Evolutionary conservation across 257 asterid genomes (phyloP).

Genomic region (Gentiana straminea): DNA sequence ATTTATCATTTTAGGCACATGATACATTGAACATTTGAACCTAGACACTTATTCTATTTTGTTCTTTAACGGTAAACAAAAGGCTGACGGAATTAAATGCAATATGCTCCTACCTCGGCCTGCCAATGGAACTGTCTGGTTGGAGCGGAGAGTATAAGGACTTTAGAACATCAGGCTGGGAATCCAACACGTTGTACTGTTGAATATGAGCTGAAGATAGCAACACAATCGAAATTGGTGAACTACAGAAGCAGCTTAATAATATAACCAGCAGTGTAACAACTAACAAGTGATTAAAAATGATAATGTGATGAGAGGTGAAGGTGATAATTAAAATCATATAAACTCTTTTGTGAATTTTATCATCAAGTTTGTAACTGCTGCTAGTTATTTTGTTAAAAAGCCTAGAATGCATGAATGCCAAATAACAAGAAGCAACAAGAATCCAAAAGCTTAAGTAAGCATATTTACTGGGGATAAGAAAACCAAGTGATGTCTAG

Average conservation of each 20-base stretch:
- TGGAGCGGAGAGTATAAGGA: slow-evolving; percentile 94
- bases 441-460: no score
- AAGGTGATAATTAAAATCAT: no score
- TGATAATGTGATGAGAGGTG: no score
- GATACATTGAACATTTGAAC: not conserved
- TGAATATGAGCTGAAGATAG: slow-evolving; percentile 72
- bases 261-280: no score
- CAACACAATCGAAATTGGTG: slow-evolving; percentile 6
- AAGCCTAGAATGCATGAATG: no score
- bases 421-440: no score
- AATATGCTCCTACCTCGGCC: slow-evolving; percentile 50
- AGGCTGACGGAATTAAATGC: not conserved
- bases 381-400: no score
- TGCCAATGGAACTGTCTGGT: slow-evolving; percentile 80
- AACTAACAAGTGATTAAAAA: no score
- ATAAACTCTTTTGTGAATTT: no score
- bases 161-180: slow-evolving; percentile 88
- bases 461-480: slow-evolving; percentile 3
- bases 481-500: not conserved
- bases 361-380: no score
- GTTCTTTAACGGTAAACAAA: not conserved
- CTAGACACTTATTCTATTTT: no score
- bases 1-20: not conserved
- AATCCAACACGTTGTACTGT: slow-evolving; percentile 82
- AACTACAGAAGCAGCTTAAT: not conserved